Base-by-base conservation (phyloP, 2,329 filamentous ascomycete species). In the Volutella citrinella region DNA sequence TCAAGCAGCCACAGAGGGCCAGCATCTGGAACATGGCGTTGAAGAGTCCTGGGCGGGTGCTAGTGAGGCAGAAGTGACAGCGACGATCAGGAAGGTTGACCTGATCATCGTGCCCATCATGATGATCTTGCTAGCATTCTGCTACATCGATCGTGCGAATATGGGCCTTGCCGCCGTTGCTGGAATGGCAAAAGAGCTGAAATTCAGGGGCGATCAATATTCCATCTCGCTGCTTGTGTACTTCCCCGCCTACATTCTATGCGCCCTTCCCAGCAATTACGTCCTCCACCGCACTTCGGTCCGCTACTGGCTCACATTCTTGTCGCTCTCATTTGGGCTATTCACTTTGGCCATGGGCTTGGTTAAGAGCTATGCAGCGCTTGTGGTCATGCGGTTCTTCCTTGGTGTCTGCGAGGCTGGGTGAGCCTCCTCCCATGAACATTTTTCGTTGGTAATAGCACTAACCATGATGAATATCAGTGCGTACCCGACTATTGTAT, bases 321-420 rank as follows among this genome's bases (percentile, higher is more conserved):
- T 33, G 11, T 27, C 31, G 1, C 6, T 33, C 10, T 11, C 31
- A 7, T 33, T 33, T 21, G 31, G 31, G 6, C 16, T 33, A 5
- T 27, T 33, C 31, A 33, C 16, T 10, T 15, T 33, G 17, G 31
- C 20, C 6, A 13, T 17, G 4, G 31, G 31, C 11, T 24, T 33
- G 5, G 11, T 33, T 27, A 22, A 24, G 5, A 33, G 27, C 23
- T 20, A 20, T 11, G 31, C 12, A 12, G 14, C 22, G 10, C 31
- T 33, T 12, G 14, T 33, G 12, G 23, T 18, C 17, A 33, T 33
- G 31, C 31, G 31, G 15, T 39, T 57, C 22, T 36, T 52, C 15
- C 37, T 52, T 16, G 31, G 31, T 13, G 19, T 33, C 14, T 33
- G 31, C 13, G 31, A 33, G 21, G 22, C 31, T 19, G 31, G 31